Evolutionary conservation across 2,329 filamentous ascomycete genomes (phyloP), one percentile per base, ranked within the genome.

Genomic region (Apiospora arundinis): DNA sequence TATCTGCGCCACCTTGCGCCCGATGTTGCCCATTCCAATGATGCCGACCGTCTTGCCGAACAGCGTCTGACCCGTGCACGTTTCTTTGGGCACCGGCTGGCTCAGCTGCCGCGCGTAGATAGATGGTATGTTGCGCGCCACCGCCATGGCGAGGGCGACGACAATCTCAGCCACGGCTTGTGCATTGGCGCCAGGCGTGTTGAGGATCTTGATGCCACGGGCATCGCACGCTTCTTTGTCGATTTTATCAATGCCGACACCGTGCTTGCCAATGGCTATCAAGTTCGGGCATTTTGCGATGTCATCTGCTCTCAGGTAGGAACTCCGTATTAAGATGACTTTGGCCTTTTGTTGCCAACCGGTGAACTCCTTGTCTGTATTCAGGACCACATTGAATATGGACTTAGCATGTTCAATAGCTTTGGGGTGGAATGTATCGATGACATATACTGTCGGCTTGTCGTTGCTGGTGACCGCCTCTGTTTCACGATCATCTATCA

Each of bases 1-100:
- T 77, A 83, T 87, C 82, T 79, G 72, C 84, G 88, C 90, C 74
- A 92, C 78, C 74, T 92, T 91, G 32, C 89, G 82, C 7, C 91
- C 91, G 72, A 93, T 92, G 0, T 91, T 90, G 28, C 91, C 91
- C 90, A 92, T 92, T 4, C 91, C 91, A 52, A 93, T 77, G 65
- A 93, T 91, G 0, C 91, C 91, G 8, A 93, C 82, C 4, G 87
- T 83, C 79, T 92, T 92, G 32, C 89, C 90, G 77, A 91, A 82
- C 1, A 91, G 91, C 75, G 92, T 90, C 75, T 91, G 89, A 1
- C 90, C 91, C 0, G 78, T 81, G 72, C 83, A 85, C 1, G 77
- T 79, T 70, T 85, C 83, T 73, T 85, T 86, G 16, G 77, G 78
- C 0, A 82, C 78, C 0, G 74, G 67, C 0, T 71, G 68, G 8